A percentile compares a stretch with the other conserved stretches of the same genome.
These are phyloP conservation scores for Cadophora malorum DNA, from an alignment of 2,329 filamentous ascomycete species.

Conservation along the genomic window DNA sequence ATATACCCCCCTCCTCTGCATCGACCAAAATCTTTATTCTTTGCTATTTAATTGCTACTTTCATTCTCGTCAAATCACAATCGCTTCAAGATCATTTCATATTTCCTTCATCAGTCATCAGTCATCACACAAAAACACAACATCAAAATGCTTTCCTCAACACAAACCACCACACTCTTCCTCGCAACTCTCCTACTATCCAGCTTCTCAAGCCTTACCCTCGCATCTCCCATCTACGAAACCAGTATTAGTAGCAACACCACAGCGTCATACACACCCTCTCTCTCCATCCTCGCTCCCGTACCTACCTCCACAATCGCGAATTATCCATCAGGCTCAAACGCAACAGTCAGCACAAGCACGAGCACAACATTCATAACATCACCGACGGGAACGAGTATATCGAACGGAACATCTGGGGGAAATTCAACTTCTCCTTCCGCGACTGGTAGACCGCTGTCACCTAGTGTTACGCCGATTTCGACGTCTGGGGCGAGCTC, in stretches of 20 bases:
- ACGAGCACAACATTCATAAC: conserved; percentile 2
- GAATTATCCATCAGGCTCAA: neutral
- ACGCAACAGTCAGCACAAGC: neutral
- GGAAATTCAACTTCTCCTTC: neutral
- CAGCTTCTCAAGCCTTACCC: neutral
- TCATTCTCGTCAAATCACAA: neutral
- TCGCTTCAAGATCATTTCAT: neutral
- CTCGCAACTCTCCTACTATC: conserved; percentile 8
- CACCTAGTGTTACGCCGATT: neutral
- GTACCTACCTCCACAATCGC: neutral
- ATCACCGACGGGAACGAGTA: neutral
- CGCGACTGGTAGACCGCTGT: neutral
- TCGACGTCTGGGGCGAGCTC: neutral
- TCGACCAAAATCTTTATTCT: too few relatives aligned
- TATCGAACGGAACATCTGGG: conserved; percentile 3
- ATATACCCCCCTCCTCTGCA: neutral
- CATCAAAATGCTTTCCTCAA: conserved; percentile 13
- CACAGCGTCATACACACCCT: neutral
- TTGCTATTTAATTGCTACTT: neutral
- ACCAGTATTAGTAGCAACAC: neutral
- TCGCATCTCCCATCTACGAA: neutral
- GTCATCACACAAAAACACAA: conserved; percentile 43
- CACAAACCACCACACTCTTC: conserved; percentile 3
- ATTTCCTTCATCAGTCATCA: neutral
- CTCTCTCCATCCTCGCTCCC: neutral